Evolutionary conservation across 345 rosid genomes (phyloP).

Genomic region (Eucalyptus urophylla): DNA sequence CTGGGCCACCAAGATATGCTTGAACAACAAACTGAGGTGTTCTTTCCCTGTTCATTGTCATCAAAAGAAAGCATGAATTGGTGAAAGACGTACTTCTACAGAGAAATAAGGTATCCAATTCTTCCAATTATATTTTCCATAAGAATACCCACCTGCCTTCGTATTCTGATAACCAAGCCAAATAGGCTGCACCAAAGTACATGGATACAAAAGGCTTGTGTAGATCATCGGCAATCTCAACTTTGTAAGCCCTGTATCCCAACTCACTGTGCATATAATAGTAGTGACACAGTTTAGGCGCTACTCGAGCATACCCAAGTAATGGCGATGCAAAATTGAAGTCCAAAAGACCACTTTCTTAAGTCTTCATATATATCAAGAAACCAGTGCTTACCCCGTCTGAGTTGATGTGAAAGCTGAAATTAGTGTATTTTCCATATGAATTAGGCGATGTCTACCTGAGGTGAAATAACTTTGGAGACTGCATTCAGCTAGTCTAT

Average conservation of each 20-base stretch:
- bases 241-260: conserved; percentile 71
- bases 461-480: neutral
- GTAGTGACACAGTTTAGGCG: neutral
- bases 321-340: neutral
- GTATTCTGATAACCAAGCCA: conserved; percentile 71
- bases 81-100: neutral
- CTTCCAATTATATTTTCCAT: neutral
- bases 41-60: conserved; percentile 34
- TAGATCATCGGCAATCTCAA: conserved; percentile 55
- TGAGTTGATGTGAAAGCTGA: neutral
- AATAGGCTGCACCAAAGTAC: conserved; percentile 85
- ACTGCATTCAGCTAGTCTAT: neutral
- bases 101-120: neutral
- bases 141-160: conserved; percentile 56
- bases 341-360: neutral
- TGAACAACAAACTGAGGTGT: conserved; percentile 62
- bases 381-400: neutral
- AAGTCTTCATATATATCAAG: neutral
- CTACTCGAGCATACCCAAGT: neutral
- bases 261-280: conserved; percentile 39
- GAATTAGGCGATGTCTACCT: neutral
- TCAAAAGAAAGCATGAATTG: neutral
- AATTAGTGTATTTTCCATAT: neutral
- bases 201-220: conserved; percentile 75
- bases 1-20: conserved; percentile 68